Base-by-base conservation (phyloP, 495 filamentous ascomycete genomes). In the Cladorrhinum samala region DNA sequence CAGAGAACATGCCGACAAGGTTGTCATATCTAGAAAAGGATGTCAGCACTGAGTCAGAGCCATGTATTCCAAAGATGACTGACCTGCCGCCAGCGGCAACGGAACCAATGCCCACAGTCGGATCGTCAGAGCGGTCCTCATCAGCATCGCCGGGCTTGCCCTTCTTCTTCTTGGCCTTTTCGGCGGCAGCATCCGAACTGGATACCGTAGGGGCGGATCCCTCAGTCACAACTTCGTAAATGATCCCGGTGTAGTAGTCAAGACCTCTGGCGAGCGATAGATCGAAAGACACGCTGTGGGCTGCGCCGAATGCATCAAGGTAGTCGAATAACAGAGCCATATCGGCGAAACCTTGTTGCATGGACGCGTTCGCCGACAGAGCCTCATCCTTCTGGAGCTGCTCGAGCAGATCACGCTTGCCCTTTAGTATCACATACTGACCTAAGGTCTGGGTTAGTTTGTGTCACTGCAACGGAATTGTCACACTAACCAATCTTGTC, bases 1-100 rank as follows among this genome's bases (percentile, higher is more conserved):
- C 84, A 83, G 77, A 42, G 77, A 95, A 96, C 89, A 95, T 95
- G 68, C 87, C 87, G 24, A 96, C 92, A 3, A 96, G 79, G 62
- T 91, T 87, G 65, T 96, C 92, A 68, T 96, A 96, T 44, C 92
- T 83, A 78, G 13, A 83, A 80, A 70, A 89, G 89, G 11, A 33
- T 23, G 80, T 89, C 69, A 95, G 86, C 40, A 30, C 18, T 49
- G 23, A 18, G 2, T 39, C 11, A n/a, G 18, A 9, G 2, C n/a
- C n/a, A n/a, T n/a, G n/a, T n/a, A 13, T 9, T 17, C 2, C 18
- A 30, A 27, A 24, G 7, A 6, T 2, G 14, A 53, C 50, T 3
- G 33, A 53, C 47, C 53, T 81, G 48, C 91, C 92, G 58, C 92
- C 92, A 3, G 90, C 92, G 9, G 91, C 91, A 91, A 93, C 60